These are phyloP conservation scores for Houttuynia cordata DNA, from an alignment of 164 flowering plant species.

Conservation along the genomic window DNA sequence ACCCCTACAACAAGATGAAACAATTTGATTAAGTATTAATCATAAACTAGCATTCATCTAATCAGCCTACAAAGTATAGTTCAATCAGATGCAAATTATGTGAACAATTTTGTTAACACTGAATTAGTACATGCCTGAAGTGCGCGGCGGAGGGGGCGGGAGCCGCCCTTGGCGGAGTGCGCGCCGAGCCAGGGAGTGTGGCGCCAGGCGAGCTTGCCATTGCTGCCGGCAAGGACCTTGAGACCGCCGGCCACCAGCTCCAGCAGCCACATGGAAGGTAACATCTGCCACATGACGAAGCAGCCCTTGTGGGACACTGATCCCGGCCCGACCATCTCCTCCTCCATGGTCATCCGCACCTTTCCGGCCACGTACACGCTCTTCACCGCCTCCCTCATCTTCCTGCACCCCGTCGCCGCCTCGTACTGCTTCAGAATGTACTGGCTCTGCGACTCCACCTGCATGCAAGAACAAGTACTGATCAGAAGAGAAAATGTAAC, in stretches of 20 bases:
- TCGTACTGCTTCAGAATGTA: constrained; percentile 65
- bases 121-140: constrained; percentile 43
- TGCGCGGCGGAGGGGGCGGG: constrained; percentile 73
- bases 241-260: constrained; percentile 62
- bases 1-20: constrained; percentile 29
- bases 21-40: no score
- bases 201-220: constrained; percentile 77
- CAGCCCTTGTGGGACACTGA: constrained; percentile 43
- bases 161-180: constrained; percentile 69
- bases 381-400: constrained; percentile 42
- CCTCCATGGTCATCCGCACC: constrained; percentile 55
- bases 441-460: constrained; percentile 53
- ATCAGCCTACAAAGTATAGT: no score
- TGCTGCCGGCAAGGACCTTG: constrained; percentile 67
- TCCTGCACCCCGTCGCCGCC: constrained; percentile 71
- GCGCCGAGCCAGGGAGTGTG: constrained; percentile 81
- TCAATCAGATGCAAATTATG: not conserved
- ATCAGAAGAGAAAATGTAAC: no score
- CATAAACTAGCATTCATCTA: no score
- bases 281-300: constrained; percentile 84
- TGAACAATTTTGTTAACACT: not conserved
- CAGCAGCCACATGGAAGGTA: constrained; percentile 61
- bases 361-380: constrained; percentile 59
- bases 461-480: not conserved
- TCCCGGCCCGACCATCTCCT: constrained; percentile 22